These are phyloP conservation scores for Saccharomyces hybrid DNA, from an alignment of 1,139 yeast species.

Conservation along the genomic window DNA sequence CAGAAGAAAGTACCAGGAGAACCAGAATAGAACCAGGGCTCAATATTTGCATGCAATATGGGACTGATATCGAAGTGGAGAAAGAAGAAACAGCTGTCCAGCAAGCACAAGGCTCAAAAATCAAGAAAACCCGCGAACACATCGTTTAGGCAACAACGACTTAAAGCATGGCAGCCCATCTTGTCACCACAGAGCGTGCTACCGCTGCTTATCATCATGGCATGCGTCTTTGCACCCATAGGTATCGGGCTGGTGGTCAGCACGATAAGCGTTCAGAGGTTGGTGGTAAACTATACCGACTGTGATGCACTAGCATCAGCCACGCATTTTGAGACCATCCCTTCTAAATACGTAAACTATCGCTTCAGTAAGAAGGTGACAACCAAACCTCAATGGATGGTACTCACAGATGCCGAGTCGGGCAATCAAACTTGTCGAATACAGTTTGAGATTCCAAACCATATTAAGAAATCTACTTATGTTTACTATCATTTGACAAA, in stretches of 20 bases:
- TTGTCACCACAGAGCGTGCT: conserved; percentile 66
- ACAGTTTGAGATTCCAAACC: conserved; percentile 51
- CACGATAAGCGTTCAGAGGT: conserved; percentile 49
- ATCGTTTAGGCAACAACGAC: conserved; percentile 69
- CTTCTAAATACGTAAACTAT: conserved; percentile 41
- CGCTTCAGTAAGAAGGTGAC: conserved; percentile 42
- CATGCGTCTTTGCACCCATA: conserved; percentile 61
- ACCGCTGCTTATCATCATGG: conserved; percentile 52
- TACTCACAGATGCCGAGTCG: conserved; percentile 33
- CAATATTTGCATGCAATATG: background rate
- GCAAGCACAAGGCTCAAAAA: conserved; percentile 25
- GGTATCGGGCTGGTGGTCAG: conserved; percentile 61
- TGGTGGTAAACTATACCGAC: conserved; percentile 50
- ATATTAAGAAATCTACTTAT: conserved; percentile 51
- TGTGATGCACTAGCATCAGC: conserved; percentile 41
- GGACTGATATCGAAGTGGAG: conserved; percentile 5
- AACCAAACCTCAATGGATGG: conserved; percentile 50
- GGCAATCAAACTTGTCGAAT: conserved; percentile 39
- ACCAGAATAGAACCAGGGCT: no score
- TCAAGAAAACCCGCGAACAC: conserved; percentile 55
- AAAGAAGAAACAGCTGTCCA: background rate
- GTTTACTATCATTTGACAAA: conserved; percentile 65
- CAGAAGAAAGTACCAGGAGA: background rate
- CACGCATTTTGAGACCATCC: conserved; percentile 38
- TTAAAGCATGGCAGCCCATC: conserved; percentile 80